Conservation (phyloP, 2,329 filamentous ascomycete genomes). For the Phyllosticta citribraziliensis region DNA sequence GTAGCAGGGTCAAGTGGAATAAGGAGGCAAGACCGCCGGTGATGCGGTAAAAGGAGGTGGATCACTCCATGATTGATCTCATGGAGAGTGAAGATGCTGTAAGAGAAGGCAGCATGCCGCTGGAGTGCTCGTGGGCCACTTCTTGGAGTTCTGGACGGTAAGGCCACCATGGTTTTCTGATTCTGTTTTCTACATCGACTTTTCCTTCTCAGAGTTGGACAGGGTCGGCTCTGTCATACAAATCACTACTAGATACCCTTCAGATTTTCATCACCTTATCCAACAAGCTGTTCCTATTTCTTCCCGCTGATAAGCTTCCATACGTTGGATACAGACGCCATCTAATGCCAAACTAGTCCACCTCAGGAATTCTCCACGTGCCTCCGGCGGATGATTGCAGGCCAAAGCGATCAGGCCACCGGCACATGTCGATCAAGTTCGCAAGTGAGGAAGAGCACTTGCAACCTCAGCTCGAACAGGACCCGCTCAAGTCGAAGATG, state of each 20-base stretch:
- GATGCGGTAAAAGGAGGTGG: conserved; percentile 55
- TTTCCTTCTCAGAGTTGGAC: neutral
- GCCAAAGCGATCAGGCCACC: neutral
- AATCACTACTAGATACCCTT: neutral
- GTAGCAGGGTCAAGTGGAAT: conserved; percentile 89
- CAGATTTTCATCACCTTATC: neutral
- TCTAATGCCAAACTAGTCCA: neutral
- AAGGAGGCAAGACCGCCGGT: conserved; percentile 85
- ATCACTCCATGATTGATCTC: no score
- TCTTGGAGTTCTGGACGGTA: neutral
- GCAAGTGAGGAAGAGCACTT: neutral
- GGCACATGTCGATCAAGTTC: neutral
- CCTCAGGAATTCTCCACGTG: neutral
- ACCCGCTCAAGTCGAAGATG: neutral
- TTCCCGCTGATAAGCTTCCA: neutral
- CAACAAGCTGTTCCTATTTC: neutral
- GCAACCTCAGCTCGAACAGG: neutral
- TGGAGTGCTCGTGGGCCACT: neutral
- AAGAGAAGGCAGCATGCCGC: neutral
- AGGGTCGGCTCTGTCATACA: neutral
- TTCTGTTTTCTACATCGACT: neutral
- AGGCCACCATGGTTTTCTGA: neutral
- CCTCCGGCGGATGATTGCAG: neutral
- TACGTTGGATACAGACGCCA: neutral
- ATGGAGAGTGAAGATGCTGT: neutral